Conservation (phyloP, 2,329 filamentous ascomycete genomes). For the Whalleya microplaca region DNA sequence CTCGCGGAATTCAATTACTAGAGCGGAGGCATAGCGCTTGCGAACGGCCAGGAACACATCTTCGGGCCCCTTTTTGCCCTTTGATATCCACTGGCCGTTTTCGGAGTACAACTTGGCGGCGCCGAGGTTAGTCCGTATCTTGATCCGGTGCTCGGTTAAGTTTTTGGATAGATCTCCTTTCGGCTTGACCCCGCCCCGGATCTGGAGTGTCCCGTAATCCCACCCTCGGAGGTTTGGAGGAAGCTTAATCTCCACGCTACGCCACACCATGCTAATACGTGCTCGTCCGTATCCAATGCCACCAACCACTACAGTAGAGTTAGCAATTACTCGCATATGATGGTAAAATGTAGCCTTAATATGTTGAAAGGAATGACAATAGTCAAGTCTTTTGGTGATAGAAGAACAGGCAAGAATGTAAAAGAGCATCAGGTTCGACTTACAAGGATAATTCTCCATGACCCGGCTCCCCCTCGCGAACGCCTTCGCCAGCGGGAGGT, state of each 20-base stretch:
- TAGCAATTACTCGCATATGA: conserved; percentile 5
- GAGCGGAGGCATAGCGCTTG: conserved; percentile 61
- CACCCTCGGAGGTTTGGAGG: conserved; percentile 65
- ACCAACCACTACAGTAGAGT: conserved; percentile 53
- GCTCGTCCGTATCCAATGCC: conserved; percentile 74
- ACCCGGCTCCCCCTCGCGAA: conserved; percentile 67
- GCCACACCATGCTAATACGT: conserved; percentile 73
- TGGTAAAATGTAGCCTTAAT: too few relatives aligned
- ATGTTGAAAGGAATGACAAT: too few relatives aligned
- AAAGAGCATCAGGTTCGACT: conserved; percentile 2
- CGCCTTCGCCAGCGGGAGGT: conserved; percentile 65
- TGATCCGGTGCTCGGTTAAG: conserved; percentile 56
- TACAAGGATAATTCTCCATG: conserved; percentile 63
- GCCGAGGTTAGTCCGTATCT: conserved; percentile 61
- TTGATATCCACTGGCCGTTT: conserved; percentile 57
- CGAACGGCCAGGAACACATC: conserved; percentile 59
- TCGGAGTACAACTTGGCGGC: conserved; percentile 60
- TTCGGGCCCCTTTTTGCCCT: conserved; percentile 43
- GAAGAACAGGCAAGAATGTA: not conserved
- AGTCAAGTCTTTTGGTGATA: not conserved
- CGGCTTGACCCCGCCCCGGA: conserved; percentile 56
- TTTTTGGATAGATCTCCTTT: conserved; percentile 52
- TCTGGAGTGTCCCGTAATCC: conserved; percentile 72
- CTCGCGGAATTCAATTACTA: conserved; percentile 63
- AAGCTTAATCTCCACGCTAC: conserved; percentile 66